phyloP scores from a whole-genome alignment of 768 basidiomycete genomes.

The Tylopilus cervinicoccineus region DNA sequence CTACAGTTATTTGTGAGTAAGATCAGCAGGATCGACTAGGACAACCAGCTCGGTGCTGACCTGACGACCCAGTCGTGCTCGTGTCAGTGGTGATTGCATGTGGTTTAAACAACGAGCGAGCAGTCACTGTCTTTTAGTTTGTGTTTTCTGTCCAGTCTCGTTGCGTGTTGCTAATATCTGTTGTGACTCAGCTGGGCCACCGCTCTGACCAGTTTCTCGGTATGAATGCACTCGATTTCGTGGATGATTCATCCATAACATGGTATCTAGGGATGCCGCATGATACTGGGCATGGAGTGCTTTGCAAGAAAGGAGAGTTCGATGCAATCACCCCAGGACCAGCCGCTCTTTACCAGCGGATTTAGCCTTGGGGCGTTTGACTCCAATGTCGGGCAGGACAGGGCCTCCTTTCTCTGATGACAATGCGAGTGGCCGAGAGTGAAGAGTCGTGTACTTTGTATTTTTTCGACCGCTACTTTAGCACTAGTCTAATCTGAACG shows the following conservation, averaged over 20 bases:
- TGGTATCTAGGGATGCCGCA: conserved; percentile 14
- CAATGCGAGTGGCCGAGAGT: background rate
- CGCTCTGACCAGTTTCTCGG: conserved; percentile 6
- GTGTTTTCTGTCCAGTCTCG: background rate
- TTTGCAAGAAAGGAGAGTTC: conserved; percentile 7
- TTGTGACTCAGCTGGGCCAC: conserved; percentile 14
- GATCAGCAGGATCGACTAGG: too few relatives aligned
- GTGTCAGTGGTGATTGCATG: background rate
- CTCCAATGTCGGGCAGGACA: background rate
- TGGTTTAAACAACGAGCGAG: background rate
- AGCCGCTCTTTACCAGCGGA: conserved; percentile 5
- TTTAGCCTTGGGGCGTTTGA: background rate
- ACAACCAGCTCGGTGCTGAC: background rate
- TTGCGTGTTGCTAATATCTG: background rate
- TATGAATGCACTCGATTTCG: background rate
- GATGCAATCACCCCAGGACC: background rate
- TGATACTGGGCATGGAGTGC: conserved; percentile 19
- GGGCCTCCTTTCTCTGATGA: background rate
- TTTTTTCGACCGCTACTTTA: too few relatives aligned
- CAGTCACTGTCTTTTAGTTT: background rate
- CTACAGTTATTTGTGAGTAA: conserved; percentile 8
- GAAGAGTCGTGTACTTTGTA: too few relatives aligned
- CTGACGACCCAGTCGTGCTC: background rate
- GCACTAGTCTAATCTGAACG: too few relatives aligned
- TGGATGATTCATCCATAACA: background rate